Evolutionary conservation across 73 alveolate species (phyloP).

Genomic region (Uronychia setigera): DNA sequence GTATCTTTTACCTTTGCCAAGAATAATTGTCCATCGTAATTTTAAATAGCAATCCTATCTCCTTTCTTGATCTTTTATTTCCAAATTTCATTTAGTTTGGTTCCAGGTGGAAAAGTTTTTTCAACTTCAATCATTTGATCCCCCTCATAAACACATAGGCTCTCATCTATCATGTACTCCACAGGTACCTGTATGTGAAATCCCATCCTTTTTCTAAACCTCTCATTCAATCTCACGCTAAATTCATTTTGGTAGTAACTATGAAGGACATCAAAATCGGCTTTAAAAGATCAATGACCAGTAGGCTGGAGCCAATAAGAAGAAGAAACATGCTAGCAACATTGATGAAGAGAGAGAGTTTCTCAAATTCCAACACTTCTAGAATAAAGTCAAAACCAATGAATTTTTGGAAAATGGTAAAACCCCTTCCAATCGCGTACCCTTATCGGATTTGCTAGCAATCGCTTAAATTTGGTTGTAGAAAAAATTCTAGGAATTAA

Average conservation of each 20-base stretch:
- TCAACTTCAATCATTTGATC: too few species aligned
- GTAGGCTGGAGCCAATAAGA: not conserved
- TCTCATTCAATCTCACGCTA: not conserved
- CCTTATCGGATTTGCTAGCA: too few species aligned
- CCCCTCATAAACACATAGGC: not conserved
- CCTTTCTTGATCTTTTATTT: too few species aligned
- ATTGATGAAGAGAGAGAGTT: not conserved
- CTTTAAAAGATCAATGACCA: not conserved
- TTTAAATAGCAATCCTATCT: too few species aligned
- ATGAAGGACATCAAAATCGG: not conserved
- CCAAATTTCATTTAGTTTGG: too few species aligned
- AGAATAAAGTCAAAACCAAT: conserved; percentile 4
- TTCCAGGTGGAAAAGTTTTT: too few species aligned
- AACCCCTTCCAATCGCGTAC: too few species aligned
- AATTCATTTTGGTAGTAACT: too few species aligned
- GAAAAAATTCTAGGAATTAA: conserved; percentile 50
- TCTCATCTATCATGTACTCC: not conserved
- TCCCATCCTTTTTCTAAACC: not conserved
- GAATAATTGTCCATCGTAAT: too few species aligned
- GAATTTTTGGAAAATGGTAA: conserved; percentile 4
- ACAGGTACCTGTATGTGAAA: not conserved
- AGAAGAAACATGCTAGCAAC: not conserved
- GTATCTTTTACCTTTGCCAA: too few species aligned
- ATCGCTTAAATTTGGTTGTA: not conserved
- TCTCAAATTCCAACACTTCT: not conserved